These are phyloP conservation scores for Skeletonema menzelii DNA, from an alignment of 108 stramenopile genomes.

Conservation along the genomic window DNA sequence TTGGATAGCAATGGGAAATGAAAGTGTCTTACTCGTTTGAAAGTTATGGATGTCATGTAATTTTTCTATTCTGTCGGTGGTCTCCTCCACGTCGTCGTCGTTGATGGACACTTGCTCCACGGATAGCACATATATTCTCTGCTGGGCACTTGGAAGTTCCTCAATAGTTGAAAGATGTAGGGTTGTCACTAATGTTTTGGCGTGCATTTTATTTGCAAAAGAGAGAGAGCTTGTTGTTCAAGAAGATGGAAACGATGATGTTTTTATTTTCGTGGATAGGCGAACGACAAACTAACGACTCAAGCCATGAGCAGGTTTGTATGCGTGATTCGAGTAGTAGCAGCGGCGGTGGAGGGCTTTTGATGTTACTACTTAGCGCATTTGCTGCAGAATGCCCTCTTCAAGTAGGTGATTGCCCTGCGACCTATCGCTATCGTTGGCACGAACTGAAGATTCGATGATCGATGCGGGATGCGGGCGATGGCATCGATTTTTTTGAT, in stretches of 20 bases:
- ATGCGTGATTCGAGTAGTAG: no score
- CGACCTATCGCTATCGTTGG: no score
- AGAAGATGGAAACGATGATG: neutral
- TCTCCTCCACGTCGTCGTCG: neutral
- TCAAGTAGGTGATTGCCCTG: no score
- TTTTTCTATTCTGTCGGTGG: neutral
- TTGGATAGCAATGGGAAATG: constrained; percentile 7
- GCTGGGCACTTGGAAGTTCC: constrained; percentile 40
- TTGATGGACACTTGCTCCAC: constrained; percentile 14
- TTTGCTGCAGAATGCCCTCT: no score
- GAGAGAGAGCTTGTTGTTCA: neutral
- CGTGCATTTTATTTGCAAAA: neutral
- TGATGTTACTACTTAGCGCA: no score
- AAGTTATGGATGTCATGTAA: neutral
- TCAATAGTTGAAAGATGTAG: constrained; percentile 27
- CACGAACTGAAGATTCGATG: no score
- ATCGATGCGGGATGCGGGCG: no score
- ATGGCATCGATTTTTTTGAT: no score
- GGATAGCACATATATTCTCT: constrained; percentile 26
- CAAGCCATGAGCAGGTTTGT: no score
- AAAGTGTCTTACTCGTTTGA: neutral
- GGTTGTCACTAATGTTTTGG: constrained; percentile 5
- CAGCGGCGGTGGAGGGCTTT: no score
- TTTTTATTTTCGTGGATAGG: no score
- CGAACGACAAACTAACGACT: no score